phyloP scores from a whole-genome alignment of 352 stramenopile species.

The Phytophthora syringae region DNA sequence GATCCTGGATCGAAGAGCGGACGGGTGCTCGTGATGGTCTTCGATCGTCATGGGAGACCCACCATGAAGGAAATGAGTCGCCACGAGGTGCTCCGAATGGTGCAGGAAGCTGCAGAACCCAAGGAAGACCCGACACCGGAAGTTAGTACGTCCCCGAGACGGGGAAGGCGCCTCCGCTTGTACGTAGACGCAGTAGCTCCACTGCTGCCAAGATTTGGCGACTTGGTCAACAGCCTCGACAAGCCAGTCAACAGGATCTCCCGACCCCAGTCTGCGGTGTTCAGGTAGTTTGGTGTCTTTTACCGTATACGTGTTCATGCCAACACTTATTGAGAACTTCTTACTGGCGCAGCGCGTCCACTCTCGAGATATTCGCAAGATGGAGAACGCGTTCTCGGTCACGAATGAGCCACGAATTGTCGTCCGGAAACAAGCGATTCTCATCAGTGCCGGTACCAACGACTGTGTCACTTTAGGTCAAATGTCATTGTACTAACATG shows the following conservation, averaged over 20 bases:
- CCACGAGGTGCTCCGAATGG: slow-evolving; percentile 61
- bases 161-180: slow-evolving; percentile 9
- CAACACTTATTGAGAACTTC: neutral
- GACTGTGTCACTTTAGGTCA: neutral
- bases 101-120: slow-evolving; percentile 51
- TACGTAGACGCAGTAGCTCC: slow-evolving; percentile 33
- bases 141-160: slow-evolving; percentile 3
- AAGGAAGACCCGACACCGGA: slow-evolving; percentile 20
- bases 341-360: slow-evolving; percentile 50
- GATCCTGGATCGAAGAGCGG: slow-evolving; percentile 47
- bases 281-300: slow-evolving; percentile 23
- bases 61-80: slow-evolving; percentile 63
- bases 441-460: slow-evolving; percentile 61
- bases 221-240: slow-evolving; percentile 22
- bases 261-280: slow-evolving; percentile 35
- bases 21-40: slow-evolving; percentile 50
- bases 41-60: slow-evolving; percentile 49
- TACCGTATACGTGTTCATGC: neutral
- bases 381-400: slow-evolving; percentile 71
- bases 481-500: too few species aligned
- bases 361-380: slow-evolving; percentile 67
- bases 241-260: slow-evolving; percentile 25
- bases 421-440: slow-evolving; percentile 69
- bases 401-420: slow-evolving; percentile 69
- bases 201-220: slow-evolving; percentile 27